Percentiles rank a stretch among this genome's conserved stretches.
phyloP scores from a whole-genome alignment of 2,329 filamentous ascomycete species.

The Neopestalotiopsis sp. region DNA sequence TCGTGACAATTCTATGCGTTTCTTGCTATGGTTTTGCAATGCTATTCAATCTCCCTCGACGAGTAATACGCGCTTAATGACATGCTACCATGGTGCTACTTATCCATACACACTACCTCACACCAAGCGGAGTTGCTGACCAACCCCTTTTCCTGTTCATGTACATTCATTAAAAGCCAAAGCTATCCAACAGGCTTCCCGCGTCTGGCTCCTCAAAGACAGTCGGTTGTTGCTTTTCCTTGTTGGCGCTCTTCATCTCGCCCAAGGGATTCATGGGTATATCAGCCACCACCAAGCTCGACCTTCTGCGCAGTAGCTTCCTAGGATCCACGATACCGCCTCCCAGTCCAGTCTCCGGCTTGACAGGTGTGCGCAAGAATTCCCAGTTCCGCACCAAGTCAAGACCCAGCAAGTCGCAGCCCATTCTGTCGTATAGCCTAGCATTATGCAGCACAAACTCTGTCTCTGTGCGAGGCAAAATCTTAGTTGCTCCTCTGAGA shows the following conservation, averaged over 20 bases:
- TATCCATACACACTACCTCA: background rate
- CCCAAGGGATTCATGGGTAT: conserved; percentile 53
- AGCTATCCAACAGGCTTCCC: conserved; percentile 86
- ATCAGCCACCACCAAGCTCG: conserved; percentile 82
- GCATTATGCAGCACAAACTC: conserved; percentile 88
- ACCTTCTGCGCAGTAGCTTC: conserved; percentile 72
- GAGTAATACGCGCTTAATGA: background rate
- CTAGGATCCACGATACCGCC: conserved; percentile 65
- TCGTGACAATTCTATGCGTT: background rate
- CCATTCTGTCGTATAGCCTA: conserved; percentile 86
- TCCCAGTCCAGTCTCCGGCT: conserved; percentile 42
- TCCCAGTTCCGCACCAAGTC: conserved; percentile 86
- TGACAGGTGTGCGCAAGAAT: conserved; percentile 60
- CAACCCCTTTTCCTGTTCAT: background rate
- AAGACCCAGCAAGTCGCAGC: conserved; percentile 87
- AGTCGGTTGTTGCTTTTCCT: conserved; percentile 68
- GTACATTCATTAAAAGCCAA: conserved; percentile 72
- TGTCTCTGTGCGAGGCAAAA: conserved; percentile 83
- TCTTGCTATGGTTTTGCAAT: background rate
- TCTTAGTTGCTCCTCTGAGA: conserved; percentile 81
- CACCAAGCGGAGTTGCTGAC: background rate
- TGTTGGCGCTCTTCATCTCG: conserved; percentile 48
- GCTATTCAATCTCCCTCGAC: background rate
- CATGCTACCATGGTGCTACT: background rate
- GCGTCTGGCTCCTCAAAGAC: conserved; percentile 93